Evolutionary conservation across 129 eudicot species (phyloP).

Genomic region (Solidago caesia): DNA sequence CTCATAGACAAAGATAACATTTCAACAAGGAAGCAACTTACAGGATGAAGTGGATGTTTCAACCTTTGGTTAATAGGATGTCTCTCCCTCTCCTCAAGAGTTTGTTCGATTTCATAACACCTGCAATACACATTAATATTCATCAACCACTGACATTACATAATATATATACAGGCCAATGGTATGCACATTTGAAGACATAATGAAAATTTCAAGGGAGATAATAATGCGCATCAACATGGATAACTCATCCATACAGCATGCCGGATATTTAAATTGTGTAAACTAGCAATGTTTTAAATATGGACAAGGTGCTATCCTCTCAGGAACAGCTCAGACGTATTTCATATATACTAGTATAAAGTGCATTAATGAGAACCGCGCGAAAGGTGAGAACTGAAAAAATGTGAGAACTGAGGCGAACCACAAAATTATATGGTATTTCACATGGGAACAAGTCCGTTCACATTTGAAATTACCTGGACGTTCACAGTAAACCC

Average conservation of each 20-base stretch:
- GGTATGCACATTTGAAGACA: not conserved
- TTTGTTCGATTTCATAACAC: constrained; percentile 74
- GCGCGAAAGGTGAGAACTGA: no score
- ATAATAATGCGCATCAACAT: not conserved
- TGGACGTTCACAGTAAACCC: no score
- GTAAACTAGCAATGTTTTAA: not conserved
- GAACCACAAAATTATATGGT: no score
- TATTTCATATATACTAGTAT: no score
- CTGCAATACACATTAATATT: constrained; percentile 37
- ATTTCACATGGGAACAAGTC: no score
- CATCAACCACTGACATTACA: constrained; percentile 1
- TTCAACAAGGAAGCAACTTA: constrained; percentile 32
- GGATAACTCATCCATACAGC: not conserved
- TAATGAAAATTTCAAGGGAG: not conserved
- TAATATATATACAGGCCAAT: not conserved
- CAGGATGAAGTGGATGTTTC: constrained; percentile 61
- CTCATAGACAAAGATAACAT: not conserved
- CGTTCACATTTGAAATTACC: no score
- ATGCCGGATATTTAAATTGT: not conserved
- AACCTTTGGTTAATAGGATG: constrained; percentile 88
- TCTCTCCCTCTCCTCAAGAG: constrained; percentile 72
- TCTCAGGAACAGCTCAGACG: not conserved
- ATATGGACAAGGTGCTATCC: not conserved
- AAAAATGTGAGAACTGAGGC: no score
- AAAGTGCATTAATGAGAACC: no score